These are phyloP conservation scores for Aspergillus avenaceus DNA, from an alignment of 495 filamentous ascomycete species.

Conservation along the genomic window DNA sequence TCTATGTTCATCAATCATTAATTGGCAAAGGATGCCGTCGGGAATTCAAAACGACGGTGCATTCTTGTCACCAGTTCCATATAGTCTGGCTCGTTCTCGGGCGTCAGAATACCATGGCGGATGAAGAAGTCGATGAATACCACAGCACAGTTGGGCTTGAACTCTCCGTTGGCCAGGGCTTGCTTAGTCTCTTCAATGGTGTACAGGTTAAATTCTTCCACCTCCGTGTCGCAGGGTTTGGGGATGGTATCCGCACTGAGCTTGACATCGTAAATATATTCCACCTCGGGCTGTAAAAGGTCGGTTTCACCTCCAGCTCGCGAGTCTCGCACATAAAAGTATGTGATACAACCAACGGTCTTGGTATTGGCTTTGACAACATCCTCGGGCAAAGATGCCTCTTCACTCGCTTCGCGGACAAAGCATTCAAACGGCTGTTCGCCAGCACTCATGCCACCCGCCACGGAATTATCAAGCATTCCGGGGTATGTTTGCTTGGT, in stretches of 20 bases:
- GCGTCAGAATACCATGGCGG: conserved; percentile 74
- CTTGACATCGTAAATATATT: conserved; percentile 91
- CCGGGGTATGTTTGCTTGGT: conserved; percentile 80
- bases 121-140: conserved; percentile 88
- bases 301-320: conserved; percentile 80
- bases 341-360: conserved; percentile 69
- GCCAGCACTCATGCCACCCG: conserved; percentile 78
- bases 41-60: conserved; percentile 81
- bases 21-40: conserved; percentile 43
- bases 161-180: conserved; percentile 65
- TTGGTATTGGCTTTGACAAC: conserved; percentile 58
- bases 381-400: conserved; percentile 74
- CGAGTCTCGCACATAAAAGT: conserved; percentile 75
- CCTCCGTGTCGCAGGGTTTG: conserved; percentile 79
- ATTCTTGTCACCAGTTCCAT: conserved; percentile 69
- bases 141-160: conserved; percentile 92
- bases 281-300: conserved; percentile 85
- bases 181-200: conserved; percentile 69
- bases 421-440: conserved; percentile 75
- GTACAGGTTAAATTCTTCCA: conserved; percentile 76
- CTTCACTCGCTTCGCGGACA: conserved; percentile 82
- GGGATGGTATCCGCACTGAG: conserved; percentile 63
- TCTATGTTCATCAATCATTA: not conserved
- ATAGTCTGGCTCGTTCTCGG: conserved; percentile 79
- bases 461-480: conserved; percentile 93